Base-by-base conservation (phyloP, 2,329 filamentous ascomycete genomes). In the Claviceps sp. region DNA sequence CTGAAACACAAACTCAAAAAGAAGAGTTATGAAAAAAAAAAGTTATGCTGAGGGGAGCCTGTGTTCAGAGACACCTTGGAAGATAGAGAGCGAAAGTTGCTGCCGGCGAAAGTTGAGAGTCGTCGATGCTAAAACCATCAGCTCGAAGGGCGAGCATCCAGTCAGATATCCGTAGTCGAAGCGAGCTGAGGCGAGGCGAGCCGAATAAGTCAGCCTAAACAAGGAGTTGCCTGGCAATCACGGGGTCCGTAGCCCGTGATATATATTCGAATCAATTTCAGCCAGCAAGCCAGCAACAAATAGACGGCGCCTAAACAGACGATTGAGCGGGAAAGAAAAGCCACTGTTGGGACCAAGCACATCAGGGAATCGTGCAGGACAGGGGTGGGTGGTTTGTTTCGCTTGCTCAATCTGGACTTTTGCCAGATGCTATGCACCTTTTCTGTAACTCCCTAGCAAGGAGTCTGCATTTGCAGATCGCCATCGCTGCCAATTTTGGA, bases 231-330 rank as follows among this genome's bases (percentile, higher is more conserved):
- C 26, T 30, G 26, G 8, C 26, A 30, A 30, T 30, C 26, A 30
- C 26, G 37, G 51, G 47, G 51, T 4, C 37, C 26, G 18, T 18
- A 11, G 34, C 5, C n/a, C 37, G 42, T 41, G 48, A 54, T 51
- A 54, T 51, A 51, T 54, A 46, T 45, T 46, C 34, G 37, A 48
- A 9, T 38, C 37, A 26, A 24, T 51, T 45, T 48, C 40, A 18
- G 49, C 49, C n/a, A 44, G 34, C 30, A 45, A 48, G 45, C 20
- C 46, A 48, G 40, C 13, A 20, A 11, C 8, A 3, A 30, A 30
- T 30, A 2, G 40, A 34, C 37, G 14, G 18, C 26, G 26, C 41
- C 41, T 11, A 7, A 30, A 45, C 14, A 30, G 2, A 44, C 24
- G 40, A 37, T 43, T 43, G 48, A 43, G 24, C n/a, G 24, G 48